phyloP scores from a whole-genome alignment of 2,329 filamentous ascomycete species.

The Colletotrichum sp. region DNA sequence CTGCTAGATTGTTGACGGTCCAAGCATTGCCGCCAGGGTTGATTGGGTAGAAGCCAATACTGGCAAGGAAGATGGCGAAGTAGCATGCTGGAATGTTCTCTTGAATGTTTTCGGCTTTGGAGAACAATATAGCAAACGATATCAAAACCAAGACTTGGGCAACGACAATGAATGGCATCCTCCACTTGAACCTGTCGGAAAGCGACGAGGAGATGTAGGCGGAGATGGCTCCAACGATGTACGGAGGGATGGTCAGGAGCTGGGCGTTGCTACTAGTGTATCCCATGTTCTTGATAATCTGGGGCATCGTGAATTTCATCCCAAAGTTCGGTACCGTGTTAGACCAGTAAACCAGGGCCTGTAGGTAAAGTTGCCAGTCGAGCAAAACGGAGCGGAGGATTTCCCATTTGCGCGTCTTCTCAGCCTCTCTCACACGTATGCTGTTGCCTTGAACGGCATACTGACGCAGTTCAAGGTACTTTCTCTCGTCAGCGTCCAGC shows the following conservation, averaged over 20 bases:
- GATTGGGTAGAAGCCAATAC: slow-evolving; percentile 21
- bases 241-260: slow-evolving; percentile 27
- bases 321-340: slow-evolving; percentile 31
- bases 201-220: slow-evolving; percentile 68
- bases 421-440: background rate
- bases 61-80: slow-evolving; percentile 14
- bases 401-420: slow-evolving; percentile 21
- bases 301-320: slow-evolving; percentile 40
- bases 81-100: background rate
- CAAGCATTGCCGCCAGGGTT: slow-evolving; percentile 18
- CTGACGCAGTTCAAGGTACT: slow-evolving; percentile 34
- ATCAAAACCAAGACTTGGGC: slow-evolving; percentile 11
- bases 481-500: slow-evolving; percentile 24
- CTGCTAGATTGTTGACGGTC: slow-evolving; percentile 28
- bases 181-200: slow-evolving; percentile 67
- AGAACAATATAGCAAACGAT: slow-evolving; percentile 13
- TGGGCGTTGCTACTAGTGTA: slow-evolving; percentile 34
- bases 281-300: slow-evolving; percentile 37
- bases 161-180: slow-evolving; percentile 51
- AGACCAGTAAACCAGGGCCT: slow-evolving; percentile 35
- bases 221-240: slow-evolving; percentile 33
- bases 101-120: background rate
- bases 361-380: slow-evolving; percentile 38
- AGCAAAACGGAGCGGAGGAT: slow-evolving; percentile 29
- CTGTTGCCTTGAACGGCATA: slow-evolving; percentile 28